Conservation (phyloP, 345 rosid genomes). For the Crucihimalaya himalaica region DNA sequence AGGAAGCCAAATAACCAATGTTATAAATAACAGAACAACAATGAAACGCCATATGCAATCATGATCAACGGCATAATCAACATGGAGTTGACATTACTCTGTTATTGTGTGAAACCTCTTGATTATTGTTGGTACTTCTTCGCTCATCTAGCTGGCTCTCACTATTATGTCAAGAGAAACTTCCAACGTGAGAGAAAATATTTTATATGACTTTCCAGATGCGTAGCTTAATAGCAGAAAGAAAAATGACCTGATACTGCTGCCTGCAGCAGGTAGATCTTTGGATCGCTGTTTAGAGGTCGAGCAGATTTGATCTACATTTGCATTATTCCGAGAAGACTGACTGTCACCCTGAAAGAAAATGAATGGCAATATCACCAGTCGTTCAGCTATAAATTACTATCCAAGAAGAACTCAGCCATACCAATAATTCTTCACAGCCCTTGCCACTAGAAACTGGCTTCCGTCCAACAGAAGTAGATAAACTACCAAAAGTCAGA, state of each 20-base stretch:
- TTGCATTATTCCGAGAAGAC: conserved; percentile 43
- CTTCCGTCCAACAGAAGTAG: conserved; percentile 47
- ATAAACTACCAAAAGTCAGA: conserved; percentile 62
- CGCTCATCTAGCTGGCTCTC: conserved; percentile 31
- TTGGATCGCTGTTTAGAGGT: conserved; percentile 49
- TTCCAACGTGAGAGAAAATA: conserved; percentile 13
- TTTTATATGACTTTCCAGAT: background rate
- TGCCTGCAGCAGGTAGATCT: conserved; percentile 42
- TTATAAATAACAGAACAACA: conserved; percentile 13
- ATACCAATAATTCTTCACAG: conserved; percentile 45
- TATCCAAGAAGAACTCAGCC: conserved; percentile 21
- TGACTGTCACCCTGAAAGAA: conserved; percentile 59
- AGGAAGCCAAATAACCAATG: conserved; percentile 22
- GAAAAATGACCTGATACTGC: conserved; percentile 57
- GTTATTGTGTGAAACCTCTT: conserved; percentile 29
- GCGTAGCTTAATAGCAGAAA: conserved; percentile 8
- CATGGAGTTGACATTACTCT: conserved; percentile 35
- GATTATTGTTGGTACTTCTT: conserved; percentile 27
- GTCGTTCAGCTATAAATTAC: conserved; percentile 12
- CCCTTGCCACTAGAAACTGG: conserved; percentile 47
- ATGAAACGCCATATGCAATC: conserved; percentile 20
- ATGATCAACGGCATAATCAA: conserved; percentile 12
- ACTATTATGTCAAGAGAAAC: conserved; percentile 17
- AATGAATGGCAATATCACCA: conserved; percentile 21
- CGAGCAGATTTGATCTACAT: conserved; percentile 43